Evolutionary conservation across 2,329 filamentous ascomycete genomes (phyloP), one percentile per base, ranked within the genome.

Genomic region (Diaporthe nobilis): DNA sequence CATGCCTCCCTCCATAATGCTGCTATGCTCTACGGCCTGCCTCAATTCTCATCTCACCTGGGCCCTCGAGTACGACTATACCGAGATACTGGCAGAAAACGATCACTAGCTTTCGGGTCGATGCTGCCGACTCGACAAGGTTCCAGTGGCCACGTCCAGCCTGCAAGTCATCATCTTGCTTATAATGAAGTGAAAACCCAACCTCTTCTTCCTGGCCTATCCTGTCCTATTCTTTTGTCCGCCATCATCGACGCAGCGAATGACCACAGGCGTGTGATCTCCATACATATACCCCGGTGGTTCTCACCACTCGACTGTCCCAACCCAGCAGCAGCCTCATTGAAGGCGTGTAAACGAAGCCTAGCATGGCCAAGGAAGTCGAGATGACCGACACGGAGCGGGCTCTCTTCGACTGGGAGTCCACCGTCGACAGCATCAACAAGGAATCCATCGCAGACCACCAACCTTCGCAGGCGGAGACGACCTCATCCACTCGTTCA

Each of bases 301-400:
- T 68, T 8, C 49, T 28, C 47, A 68, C 65, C 65, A 53, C 47
- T 68, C 65, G 65, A 42, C 65, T 53, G 22, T 65, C 65, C 65
- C 22, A 28, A 5, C 17, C 65, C 65, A 68, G 65, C 65, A 53
- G 55, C 55, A 49, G 47, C 65, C 65, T 68, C 65, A 68, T 61
- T 34, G 71, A 51, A 72, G 39, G 51, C 42, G 15, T 25, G 57
- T n/a, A 47, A 15, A 49, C 51, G 55, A 39, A 51, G 55, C 71
- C 71, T 44, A 63, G 37, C 71, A 73, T 63, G 57, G 42, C 28
- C 25, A 63, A 65, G 42, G 71, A 49, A 42, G 39, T 47, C 55
- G 74, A 72, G 58, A 72, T 75, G 74, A 22, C 68, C 22, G 15
- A 61, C n/a, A 53, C 39, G 37, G 74, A 75, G 74, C 70, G 49